A percentile compares a stretch with the other conserved stretches of the same genome.
phyloP scores from a whole-genome alignment of 2,329 filamentous ascomycete genomes.

The Drechslera avenae region DNA sequence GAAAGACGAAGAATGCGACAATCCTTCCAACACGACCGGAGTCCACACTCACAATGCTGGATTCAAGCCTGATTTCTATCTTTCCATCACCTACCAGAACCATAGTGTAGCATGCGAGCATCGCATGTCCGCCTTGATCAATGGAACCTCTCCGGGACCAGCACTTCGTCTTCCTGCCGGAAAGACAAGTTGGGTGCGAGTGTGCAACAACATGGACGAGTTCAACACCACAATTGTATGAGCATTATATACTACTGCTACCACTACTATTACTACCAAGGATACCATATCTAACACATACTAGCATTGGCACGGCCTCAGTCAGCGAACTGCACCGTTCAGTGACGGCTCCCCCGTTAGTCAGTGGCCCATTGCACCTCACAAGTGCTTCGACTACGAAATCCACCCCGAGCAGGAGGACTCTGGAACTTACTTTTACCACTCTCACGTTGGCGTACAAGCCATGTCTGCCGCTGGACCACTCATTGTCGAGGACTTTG shows the following conservation, averaged over 20 bases:
- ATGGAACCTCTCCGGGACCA: constrained; percentile 61
- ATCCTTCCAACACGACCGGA: background rate
- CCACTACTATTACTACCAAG: background rate
- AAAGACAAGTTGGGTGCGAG: constrained; percentile 60
- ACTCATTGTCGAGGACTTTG: constrained; percentile 62
- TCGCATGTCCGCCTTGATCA: constrained; percentile 57
- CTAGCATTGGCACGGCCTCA: constrained; percentile 71
- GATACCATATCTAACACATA: background rate
- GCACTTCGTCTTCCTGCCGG: constrained; percentile 54
- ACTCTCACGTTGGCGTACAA: constrained; percentile 70
- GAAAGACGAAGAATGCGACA: background rate
- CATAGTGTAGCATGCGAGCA: constrained; percentile 54
- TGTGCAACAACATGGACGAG: constrained; percentile 62
- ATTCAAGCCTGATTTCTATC: constrained; percentile 53
- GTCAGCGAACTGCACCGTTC: constrained; percentile 64
- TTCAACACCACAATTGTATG: constrained; percentile 63
- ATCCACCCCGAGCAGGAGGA: constrained; percentile 58
- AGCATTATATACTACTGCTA: background rate
- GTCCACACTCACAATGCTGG: constrained; percentile 7
- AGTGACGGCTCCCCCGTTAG: constrained; percentile 67
- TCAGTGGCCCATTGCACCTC: constrained; percentile 69
- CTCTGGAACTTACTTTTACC: constrained; percentile 70
- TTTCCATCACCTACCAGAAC: constrained; percentile 53
- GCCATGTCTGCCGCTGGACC: constrained; percentile 62
- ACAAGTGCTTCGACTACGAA: constrained; percentile 71